These are phyloP conservation scores for Cordyceps cateniannulata DNA, from an alignment of 2,329 filamentous ascomycete species.

Conservation along the genomic window DNA sequence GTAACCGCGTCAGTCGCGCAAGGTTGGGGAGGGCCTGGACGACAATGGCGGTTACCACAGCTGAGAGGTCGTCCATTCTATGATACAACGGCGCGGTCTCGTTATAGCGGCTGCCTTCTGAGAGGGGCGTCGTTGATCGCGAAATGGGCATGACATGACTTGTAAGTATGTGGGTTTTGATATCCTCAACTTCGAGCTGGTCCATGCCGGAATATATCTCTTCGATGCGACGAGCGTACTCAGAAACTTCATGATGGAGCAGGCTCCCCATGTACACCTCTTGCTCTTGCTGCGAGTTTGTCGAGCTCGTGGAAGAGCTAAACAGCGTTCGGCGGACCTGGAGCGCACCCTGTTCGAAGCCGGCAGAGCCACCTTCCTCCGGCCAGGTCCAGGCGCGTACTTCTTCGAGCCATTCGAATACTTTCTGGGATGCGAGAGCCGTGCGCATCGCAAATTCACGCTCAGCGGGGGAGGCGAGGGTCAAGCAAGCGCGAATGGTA, in stretches of 20 bases:
- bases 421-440: constrained; percentile 62
- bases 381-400: constrained; percentile 56
- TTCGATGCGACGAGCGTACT: constrained; percentile 67
- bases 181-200: constrained; percentile 70
- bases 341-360: constrained; percentile 45
- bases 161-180: constrained; percentile 81
- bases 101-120: constrained; percentile 27
- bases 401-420: constrained; percentile 72
- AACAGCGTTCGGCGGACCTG: constrained; percentile 30
- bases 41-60: constrained; percentile 84
- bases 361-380: constrained; percentile 38
- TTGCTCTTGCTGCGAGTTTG: constrained; percentile 17
- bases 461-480: constrained; percentile 56
- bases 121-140: constrained; percentile 30
- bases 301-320: constrained; percentile 15
- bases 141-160: constrained; percentile 62
- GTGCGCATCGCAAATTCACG: constrained; percentile 66
- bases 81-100: constrained; percentile 39
- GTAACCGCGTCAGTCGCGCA: constrained; percentile 63
- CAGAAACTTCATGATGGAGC: constrained; percentile 52
- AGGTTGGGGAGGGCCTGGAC: constrained; percentile 81
- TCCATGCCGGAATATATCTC: constrained; percentile 66
- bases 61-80: constrained; percentile 81
- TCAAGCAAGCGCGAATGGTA: constrained; percentile 51
- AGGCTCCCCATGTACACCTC: constrained; percentile 63